Evolutionary conservation across 768 basidiomycete species (phyloP), one percentile per base, ranked within the genome.

Genomic region (Suillus clintonianus): DNA sequence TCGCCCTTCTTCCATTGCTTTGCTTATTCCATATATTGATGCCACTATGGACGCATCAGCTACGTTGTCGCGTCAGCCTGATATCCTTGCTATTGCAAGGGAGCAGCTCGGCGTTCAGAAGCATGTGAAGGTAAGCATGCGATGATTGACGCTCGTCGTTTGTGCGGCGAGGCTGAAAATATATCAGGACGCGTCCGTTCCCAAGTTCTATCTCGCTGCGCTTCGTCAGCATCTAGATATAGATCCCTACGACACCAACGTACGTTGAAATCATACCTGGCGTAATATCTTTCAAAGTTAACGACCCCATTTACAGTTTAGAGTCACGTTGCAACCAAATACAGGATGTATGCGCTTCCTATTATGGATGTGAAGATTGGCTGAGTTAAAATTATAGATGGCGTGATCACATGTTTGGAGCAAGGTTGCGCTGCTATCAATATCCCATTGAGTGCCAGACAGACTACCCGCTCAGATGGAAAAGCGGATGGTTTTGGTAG

Each of bases 341-440:
- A 62, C 59, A 60, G 78, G 81, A 67, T 78, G 83, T 84, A 68
- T 77, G 82, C 73, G 57, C 55, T 34, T 47, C 53, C 11, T 47
- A 61, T 45, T 64, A 43, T 19, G 24, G 45, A 59, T 66, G 60
- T 19, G 43, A 54, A 14, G 7, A 32, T 61, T 59, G 37, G 57
- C 34, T 66, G 51, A 62, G 55, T 60, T 48, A 32, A 15, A 42
- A 32, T 22, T 47, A 58, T 43, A 86, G 85, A 72, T 67, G 85
- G 84, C 22, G 64, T 65, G 19, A 69, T 82, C 19, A 75, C 71
- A 9, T 86, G 85, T 64, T 70, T 82, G n/a, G 83, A 86, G 69
- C 67, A 76, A n/a, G 79, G 78, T 8, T 86, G 85, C 68, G 68
- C 76, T 24, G 56, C 42, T 48, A 59, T 70, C 47, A 50, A 62